Base-by-base conservation (phyloP, 2,329 filamentous ascomycete species). In the Hypomyces rosellus region DNA sequence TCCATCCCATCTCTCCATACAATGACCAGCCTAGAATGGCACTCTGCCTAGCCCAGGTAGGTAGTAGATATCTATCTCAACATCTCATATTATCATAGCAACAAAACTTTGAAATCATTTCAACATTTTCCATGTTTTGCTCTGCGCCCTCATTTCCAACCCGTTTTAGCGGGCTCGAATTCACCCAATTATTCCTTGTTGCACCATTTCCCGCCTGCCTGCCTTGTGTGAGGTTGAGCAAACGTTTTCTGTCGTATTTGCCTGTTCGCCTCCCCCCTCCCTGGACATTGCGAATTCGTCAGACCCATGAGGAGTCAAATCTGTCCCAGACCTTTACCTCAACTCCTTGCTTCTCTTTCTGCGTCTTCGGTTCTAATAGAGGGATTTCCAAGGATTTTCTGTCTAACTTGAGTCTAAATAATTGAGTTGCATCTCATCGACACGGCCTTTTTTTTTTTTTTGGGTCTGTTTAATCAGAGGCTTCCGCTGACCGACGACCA, bases 141-240 rank as follows among this genome's bases (percentile, higher is more conserved):
- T 30, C 25, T 30, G 25, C 25, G 25, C 25, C 36, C 8, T 16
- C 36, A 5, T 38, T 12, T 6, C 13, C 38, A 15, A 18, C 20
- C n/a, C 38, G 15, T 16, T 16, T 18, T 18, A 14, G 5, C n/a
- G 15, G 15, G 14, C 38, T 48, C 46, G 30, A 43, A 39, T 33
- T 42, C 30, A 18, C 40, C 42, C 48, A 33, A 47, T 52, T 46
- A 52, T 46, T 45, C 34, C 36, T 38, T 46, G 50, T 52, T 52
- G 50, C 50, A 52, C 50, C 50, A 40, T 16, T 42, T 44, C 49
- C 50, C 50, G 49, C 50, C 47, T 52, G 50, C 50, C 50, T 50
- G 50, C 47, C 38, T 52, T 52, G 50, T 52, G 50, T 45, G 42
- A 52, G 50, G 50, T 52, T 46, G 43, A 50, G 50, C 50, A 52